Conservation (phyloP, 2,329 filamentous ascomycete genomes). For the Waltergamsia citrina region DNA sequence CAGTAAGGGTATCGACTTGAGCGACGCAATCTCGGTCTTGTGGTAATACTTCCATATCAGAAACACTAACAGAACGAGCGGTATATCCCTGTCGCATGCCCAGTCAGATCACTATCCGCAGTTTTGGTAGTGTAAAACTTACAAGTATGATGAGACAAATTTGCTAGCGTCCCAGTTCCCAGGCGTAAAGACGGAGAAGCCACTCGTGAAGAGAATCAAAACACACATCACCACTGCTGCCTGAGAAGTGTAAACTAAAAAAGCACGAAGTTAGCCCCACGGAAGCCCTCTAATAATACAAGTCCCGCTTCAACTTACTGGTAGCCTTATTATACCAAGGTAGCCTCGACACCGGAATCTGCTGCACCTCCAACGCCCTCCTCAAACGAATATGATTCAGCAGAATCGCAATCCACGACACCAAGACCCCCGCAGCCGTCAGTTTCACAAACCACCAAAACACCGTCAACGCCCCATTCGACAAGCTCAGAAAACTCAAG, state of each 20-base stretch:
- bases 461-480: conserved; percentile 48
- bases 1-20: conserved; percentile 40
- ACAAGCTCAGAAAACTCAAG: conserved; percentile 48
- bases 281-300: neutral
- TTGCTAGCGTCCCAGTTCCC: conserved; percentile 47
- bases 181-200: conserved; percentile 52
- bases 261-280: neutral
- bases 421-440: conserved; percentile 51
- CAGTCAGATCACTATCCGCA: neutral
- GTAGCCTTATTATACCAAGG: conserved; percentile 59
- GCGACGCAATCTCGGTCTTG: conserved; percentile 43
- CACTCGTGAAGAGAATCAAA: conserved; percentile 59
- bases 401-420: conserved; percentile 54
- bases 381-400: conserved; percentile 49
- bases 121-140: too few relatives aligned
- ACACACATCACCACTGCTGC: conserved; percentile 49
- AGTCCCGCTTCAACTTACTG: conserved; percentile 28
- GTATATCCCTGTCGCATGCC: conserved; percentile 38
- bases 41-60: conserved; percentile 57
- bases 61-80: conserved; percentile 46
- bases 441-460: conserved; percentile 58
- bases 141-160: conserved; percentile 56
- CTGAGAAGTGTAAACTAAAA: conserved; percentile 49
- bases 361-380: conserved; percentile 43
- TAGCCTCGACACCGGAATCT: conserved; percentile 35